Base-by-base conservation (phyloP, 129 eudicot species). In the Escallonia herrerae region DNA sequence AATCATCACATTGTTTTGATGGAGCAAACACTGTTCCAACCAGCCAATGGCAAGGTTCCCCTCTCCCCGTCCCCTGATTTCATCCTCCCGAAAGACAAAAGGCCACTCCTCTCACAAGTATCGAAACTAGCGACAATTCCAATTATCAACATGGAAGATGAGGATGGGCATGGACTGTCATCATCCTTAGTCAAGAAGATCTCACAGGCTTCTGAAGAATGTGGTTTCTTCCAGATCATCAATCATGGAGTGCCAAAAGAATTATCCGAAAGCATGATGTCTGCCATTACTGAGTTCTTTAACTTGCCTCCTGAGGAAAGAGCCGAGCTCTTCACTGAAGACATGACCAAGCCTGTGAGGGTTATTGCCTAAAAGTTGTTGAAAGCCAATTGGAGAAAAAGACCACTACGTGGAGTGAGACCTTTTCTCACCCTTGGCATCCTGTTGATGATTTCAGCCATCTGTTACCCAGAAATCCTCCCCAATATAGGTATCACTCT, bases 341-440 rank as follows among this genome's bases (percentile, higher is more conserved):
- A 63, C 40, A 40, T 5, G 11, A 46, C 55, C 43, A 63, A 63
- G 22, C 54, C 67, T 43, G 15, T 63, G n/a, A 63, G 15, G 55
- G 69, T 48, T 49, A 64, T 50, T 38, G 37, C 22, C 69, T 64
- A 14, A 38, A 64, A 33, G 69, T 37, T 64, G 69, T 37, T 64
- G 58, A 64, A 7, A 45, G 58, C 4, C 12, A 64, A 50, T 22
- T 22, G 1, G 33, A 22, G 33, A 8, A 4, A 2, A 63, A 48
- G 22, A 50, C 49, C 44, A 5, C 69, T 8, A 64, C 33, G 69
- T 64, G 69, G 69, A 14, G 12, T 64, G 69, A 64, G 58, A 49
- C 58, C 3, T 49, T 64, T 8, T 12, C 45, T 47, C 57, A 64
- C 13, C 69, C 69, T 64, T 64, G 69, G 69, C 57, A 64, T 64